A percentile compares a stretch with the other conserved stretches of the same genome.
phyloP scores from a whole-genome alignment of 2,329 filamentous ascomycete genomes.

The Xylaria polymorpha region DNA sequence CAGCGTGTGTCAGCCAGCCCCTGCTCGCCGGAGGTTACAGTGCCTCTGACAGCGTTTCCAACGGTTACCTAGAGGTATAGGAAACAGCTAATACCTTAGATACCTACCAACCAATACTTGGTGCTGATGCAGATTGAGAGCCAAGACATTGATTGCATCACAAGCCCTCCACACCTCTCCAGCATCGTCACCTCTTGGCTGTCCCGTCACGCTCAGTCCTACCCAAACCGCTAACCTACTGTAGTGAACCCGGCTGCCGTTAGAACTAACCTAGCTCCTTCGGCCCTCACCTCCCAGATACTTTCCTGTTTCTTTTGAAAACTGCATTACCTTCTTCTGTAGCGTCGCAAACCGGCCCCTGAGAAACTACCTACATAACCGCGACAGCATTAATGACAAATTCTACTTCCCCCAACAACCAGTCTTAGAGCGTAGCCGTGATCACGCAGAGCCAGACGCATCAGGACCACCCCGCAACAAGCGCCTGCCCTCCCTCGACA shows the following conservation, averaged over 20 bases:
- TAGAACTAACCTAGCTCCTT: not conserved
- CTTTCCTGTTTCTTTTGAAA: constrained; percentile 2
- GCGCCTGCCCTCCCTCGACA: not conserved
- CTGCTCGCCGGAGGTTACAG: not conserved
- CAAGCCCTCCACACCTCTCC: constrained; percentile 29
- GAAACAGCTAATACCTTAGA: constrained; percentile 1
- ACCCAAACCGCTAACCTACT: constrained; percentile 18
- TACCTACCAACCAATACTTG: not conserved
- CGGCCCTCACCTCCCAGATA: not conserved
- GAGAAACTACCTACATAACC: constrained; percentile 1
- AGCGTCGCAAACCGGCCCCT: not conserved
- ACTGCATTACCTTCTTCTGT: not conserved
- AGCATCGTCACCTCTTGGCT: constrained; percentile 31
- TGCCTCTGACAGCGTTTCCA: not conserved
- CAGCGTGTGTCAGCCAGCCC: not conserved
- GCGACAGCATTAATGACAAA: constrained; percentile 26
- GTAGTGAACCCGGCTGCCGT: constrained; percentile 9
- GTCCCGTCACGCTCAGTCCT: constrained; percentile 21
- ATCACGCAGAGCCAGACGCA: constrained; percentile 13
- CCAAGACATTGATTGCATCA: constrained; percentile 33
- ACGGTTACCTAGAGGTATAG: not conserved
- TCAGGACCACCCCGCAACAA: constrained; percentile 19
- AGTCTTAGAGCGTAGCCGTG: constrained; percentile 8
- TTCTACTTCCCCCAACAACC: not conserved
- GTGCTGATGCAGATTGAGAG: constrained; percentile 10